Conservation (phyloP, 2,329 filamentous ascomycete genomes). For the Aureobasidium leucospermi region DNA sequence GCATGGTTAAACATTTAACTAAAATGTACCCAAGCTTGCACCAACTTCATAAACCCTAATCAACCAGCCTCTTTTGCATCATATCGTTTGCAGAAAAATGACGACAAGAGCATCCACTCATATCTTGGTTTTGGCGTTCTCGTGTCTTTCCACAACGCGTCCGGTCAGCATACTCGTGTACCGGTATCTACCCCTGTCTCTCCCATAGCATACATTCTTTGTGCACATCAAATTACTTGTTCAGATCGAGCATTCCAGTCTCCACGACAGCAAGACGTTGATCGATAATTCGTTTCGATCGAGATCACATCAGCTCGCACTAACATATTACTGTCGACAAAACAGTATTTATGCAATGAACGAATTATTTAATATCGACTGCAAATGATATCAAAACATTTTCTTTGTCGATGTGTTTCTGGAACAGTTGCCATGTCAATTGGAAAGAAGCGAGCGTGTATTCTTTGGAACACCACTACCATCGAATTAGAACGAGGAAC, state of each 20-base stretch:
- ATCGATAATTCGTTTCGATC: conserved; percentile 6
- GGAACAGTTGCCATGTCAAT: not conserved
- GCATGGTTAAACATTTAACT: conserved; percentile 10
- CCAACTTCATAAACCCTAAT: conserved; percentile 10
- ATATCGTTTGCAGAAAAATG: not conserved
- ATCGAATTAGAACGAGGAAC: too few species aligned
- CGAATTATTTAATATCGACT: not conserved
- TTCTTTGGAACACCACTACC: not conserved
- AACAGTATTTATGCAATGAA: not conserved
- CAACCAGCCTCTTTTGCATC: conserved; percentile 4
- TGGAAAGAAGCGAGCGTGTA: not conserved
- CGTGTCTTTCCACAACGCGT: not conserved
- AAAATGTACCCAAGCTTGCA: not conserved
- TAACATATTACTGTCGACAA: not conserved
- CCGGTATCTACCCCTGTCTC: not conserved
- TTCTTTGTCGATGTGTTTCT: not conserved
- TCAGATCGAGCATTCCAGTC: conserved; percentile 8
- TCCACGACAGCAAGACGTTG: conserved; percentile 12
- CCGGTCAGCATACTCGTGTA: not conserved
- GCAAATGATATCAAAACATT: not conserved
- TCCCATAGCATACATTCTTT: not conserved
- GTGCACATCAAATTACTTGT: not conserved
- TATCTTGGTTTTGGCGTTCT: not conserved
- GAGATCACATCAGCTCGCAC: not conserved
- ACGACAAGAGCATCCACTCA: not conserved